Evolutionary conservation across 2,329 filamentous ascomycete genomes (phyloP).

Genomic region (Pseudocercospora fijiensis): DNA sequence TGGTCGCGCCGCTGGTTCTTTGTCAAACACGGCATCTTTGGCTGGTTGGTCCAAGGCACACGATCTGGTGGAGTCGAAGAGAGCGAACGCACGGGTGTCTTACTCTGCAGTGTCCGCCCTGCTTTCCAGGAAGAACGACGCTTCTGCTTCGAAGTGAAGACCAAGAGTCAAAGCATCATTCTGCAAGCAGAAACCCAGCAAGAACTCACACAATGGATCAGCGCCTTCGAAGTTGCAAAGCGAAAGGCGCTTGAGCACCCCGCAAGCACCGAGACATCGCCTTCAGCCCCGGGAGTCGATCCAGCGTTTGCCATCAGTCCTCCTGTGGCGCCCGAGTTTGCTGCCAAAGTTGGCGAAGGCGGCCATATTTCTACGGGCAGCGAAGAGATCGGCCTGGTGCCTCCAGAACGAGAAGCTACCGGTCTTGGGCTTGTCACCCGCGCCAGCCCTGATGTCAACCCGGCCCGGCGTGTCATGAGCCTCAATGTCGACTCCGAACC

Average conservation of each 20-base stretch:
- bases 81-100: conserved; percentile 90
- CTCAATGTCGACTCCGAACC: conserved; percentile 43
- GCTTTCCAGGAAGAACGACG: conserved; percentile 88
- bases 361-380: conserved; percentile 57
- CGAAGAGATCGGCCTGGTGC: conserved; percentile 55
- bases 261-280: conserved; percentile 50
- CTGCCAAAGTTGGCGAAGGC: conserved; percentile 68
- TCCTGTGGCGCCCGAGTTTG: conserved; percentile 85
- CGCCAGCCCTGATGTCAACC: conserved; percentile 69
- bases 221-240: conserved; percentile 90
- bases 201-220: conserved; percentile 92
- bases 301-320: conserved; percentile 91
- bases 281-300: conserved; percentile 49
- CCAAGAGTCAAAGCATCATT: conserved; percentile 85
- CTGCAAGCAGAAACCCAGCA: conserved; percentile 90
- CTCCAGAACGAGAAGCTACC: conserved; percentile 49
- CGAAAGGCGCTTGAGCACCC: conserved; percentile 82
- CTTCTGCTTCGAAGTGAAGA: conserved; percentile 98
- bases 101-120: conserved; percentile 89
- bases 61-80: conserved; percentile 84
- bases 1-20: conserved; percentile 97
- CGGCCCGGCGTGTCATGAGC: conserved; percentile 47
- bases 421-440: conserved; percentile 53
- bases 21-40: conserved; percentile 92
- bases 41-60: conserved; percentile 81